phyloP scores from a whole-genome alignment of 2,329 filamentous ascomycete genomes.

The Hyphodiscus sp. region DNA sequence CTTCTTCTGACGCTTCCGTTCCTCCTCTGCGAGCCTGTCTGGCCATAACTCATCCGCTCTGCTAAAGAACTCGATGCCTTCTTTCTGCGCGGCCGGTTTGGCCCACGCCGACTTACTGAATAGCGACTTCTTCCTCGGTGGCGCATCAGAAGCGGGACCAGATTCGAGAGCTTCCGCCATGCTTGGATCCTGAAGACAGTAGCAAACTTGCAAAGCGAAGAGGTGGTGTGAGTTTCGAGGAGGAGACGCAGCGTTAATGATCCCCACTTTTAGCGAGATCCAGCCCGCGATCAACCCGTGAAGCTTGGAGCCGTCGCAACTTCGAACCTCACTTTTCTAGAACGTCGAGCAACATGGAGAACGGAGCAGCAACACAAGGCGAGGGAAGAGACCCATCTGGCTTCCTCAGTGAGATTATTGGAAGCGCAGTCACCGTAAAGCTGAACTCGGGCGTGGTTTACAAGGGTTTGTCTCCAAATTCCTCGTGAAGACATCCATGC shows the following conservation, averaged over 20 bases:
- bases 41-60: conserved; percentile 40
- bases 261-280: no score
- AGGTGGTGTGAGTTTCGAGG: no score
- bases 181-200: not conserved
- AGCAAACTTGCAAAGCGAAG: not conserved
- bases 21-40: conserved; percentile 37
- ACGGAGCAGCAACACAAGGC: conserved; percentile 49
- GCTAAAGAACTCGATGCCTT: conserved; percentile 39
- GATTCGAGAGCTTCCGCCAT: conserved; percentile 14
- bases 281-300: conserved; percentile 1
- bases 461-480: conserved; percentile 58
- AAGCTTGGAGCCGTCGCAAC: no score
- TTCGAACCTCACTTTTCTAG: not conserved
- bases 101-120: conserved; percentile 49
- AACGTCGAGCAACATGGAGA: conserved; percentile 55
- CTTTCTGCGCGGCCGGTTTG: conserved; percentile 30
- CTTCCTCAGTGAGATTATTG: conserved; percentile 92
- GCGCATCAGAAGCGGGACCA: not conserved
- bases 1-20: conserved; percentile 31
- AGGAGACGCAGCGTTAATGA: not conserved
- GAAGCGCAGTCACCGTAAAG: conserved; percentile 90
- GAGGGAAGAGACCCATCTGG: conserved; percentile 89
- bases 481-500: not conserved
- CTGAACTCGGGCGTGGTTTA: conserved; percentile 98
- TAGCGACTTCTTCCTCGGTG: conserved; percentile 34